Evolutionary conservation across 1,284 basidiomycete species (phyloP).

Genomic region (Sutorius eximius): DNA sequence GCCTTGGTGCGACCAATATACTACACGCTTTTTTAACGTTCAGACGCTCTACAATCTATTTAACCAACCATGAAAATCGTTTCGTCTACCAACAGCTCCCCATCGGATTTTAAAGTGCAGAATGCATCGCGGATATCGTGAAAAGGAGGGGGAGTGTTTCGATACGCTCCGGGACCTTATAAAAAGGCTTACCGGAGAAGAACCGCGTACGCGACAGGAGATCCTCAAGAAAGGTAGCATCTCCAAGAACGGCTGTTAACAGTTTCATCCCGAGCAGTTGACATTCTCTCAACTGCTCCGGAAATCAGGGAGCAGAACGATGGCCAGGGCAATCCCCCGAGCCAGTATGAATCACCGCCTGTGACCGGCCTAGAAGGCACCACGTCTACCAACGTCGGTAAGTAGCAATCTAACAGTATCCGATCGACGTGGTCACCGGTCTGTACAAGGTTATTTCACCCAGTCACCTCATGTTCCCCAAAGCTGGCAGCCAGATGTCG

Average conservation of each 20-base stretch:
- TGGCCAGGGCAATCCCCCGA: not conserved
- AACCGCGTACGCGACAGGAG: slow-evolving; percentile 19
- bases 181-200: slow-evolving; percentile 14
- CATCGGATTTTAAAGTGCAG: not conserved
- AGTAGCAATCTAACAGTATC: not conserved
- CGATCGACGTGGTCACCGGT: not conserved
- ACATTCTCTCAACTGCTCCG: slow-evolving; percentile 1
- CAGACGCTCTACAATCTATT: not conserved
- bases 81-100: not conserved
- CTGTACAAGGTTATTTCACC: slow-evolving; percentile 1
- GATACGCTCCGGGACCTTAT: slow-evolving; percentile 19
- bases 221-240: slow-evolving; percentile 20
- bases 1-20: not conserved
- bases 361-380: not conserved
- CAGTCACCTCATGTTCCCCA: not conserved
- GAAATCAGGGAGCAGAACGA: not conserved
- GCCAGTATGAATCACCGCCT: not conserved
- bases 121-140: slow-evolving; percentile 20
- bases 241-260: not conserved
- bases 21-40: not conserved
- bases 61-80: not conserved
- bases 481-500: not conserved
- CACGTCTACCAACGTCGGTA: not conserved
- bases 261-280: slow-evolving; percentile 7
- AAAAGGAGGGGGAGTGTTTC: slow-evolving; percentile 24